phyloP scores from a whole-genome alignment of 352 stramenopile genomes.

The Phytopythium vexans region DNA sequence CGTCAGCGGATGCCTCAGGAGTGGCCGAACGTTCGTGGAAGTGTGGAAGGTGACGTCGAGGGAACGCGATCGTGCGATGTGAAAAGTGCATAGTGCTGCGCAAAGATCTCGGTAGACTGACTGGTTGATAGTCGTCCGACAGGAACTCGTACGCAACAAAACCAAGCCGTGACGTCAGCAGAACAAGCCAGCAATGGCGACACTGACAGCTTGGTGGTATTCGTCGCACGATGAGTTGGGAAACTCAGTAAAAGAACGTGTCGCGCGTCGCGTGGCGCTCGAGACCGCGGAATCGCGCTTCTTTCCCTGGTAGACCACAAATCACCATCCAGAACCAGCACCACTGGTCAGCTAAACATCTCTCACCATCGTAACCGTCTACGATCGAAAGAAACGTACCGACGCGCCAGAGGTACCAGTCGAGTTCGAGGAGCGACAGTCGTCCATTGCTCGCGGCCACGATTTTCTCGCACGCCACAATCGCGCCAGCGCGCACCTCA shows the following conservation, averaged over 20 bases:
- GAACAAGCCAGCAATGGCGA: not conserved
- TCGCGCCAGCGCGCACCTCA: conserved; percentile 57
- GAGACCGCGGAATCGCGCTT: conserved; percentile 58
- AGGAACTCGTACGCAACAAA: no score
- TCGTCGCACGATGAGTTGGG: not conserved
- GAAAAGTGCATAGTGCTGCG: no score
- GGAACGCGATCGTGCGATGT: no score
- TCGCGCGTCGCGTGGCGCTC: conserved; percentile 69
- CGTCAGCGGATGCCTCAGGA: no score
- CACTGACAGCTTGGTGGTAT: not conserved
- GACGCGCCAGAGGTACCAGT: conserved; percentile 73
- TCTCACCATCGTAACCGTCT: no score
- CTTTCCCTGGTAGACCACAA: conserved; percentile 38
- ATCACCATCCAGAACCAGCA: not conserved
- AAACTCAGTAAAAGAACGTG: conserved; percentile 63
- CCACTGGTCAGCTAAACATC: not conserved
- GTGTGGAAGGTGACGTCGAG: no score
- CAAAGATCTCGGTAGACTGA: no score
- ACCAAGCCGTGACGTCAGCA: no score
- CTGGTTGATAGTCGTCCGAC: no score
- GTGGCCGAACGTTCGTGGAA: no score
- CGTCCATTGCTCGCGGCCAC: conserved; percentile 45
- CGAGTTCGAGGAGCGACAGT: conserved; percentile 42
- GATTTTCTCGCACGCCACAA: conserved; percentile 73
- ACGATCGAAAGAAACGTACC: conserved; percentile 14